A percentile compares a stretch with the other conserved stretches of the same genome.
These are phyloP conservation scores for Bullera alba DNA, from an alignment of 768 basidiomycete genomes.

Conservation along the genomic window DNA sequence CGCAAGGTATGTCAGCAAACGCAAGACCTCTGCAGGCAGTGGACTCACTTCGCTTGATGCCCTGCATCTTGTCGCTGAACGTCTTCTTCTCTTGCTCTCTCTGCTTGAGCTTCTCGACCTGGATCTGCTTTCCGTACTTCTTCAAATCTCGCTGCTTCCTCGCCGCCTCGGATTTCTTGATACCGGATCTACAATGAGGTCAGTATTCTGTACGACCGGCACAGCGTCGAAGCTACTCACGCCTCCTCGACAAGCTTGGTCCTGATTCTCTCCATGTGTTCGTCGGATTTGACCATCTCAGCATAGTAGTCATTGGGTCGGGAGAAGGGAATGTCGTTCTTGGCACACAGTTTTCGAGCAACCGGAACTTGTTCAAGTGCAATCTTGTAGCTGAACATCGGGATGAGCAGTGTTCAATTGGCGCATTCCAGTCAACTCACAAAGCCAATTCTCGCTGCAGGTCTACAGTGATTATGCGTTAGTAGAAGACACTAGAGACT, in stretches of 20 bases:
- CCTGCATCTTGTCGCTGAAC: conserved; percentile 75
- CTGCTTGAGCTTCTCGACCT: conserved; percentile 87
- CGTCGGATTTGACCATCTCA: conserved; percentile 95
- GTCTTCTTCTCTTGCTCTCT: conserved; percentile 83
- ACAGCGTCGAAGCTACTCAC: conserved; percentile 18
- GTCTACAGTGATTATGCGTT: conserved; percentile 58
- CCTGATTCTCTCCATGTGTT: conserved; percentile 96
- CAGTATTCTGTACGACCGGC: neutral
- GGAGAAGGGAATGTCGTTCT: conserved; percentile 70
- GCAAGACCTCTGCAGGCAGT: neutral
- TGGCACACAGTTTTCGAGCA: conserved; percentile 68
- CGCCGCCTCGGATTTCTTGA: conserved; percentile 88
- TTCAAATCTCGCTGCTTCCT: conserved; percentile 87
- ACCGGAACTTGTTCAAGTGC: conserved; percentile 74
- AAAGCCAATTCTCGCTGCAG: conserved; percentile 92
- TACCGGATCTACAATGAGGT: conserved; percentile 52
- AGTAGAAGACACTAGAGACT: neutral
- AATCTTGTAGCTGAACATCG: conserved; percentile 74
- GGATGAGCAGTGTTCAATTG: neutral
- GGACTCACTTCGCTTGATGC: conserved; percentile 77
- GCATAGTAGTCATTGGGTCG: conserved; percentile 93
- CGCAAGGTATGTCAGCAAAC: neutral
- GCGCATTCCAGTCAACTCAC: too few relatives aligned
- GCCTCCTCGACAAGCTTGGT: conserved; percentile 79
- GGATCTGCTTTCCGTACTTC: conserved; percentile 97